These are phyloP conservation scores for Ascochyta lentis DNA, from an alignment of 2,329 filamentous ascomycete species.

Conservation along the genomic window DNA sequence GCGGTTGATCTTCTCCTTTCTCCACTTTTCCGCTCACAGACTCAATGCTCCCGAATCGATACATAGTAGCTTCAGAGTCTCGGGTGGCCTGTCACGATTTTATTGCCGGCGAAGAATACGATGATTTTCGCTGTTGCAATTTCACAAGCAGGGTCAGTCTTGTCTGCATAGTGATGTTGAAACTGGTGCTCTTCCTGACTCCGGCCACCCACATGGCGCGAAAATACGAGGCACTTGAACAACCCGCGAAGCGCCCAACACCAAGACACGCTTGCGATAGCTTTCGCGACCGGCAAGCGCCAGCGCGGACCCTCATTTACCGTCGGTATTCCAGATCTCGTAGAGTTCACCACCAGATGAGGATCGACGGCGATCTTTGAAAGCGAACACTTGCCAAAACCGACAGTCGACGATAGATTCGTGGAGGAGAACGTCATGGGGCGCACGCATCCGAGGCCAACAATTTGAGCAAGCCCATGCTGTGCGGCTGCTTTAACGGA, in stretches of 20 bases:
- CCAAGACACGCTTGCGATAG: slow-evolving; percentile 7
- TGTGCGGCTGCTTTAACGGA: slow-evolving; percentile 1
- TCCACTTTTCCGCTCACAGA: slow-evolving; percentile 14
- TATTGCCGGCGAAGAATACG: slow-evolving; percentile 5
- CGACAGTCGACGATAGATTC: slow-evolving; percentile 12
- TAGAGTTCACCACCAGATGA: slow-evolving; percentile 10
- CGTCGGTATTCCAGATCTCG: slow-evolving; percentile 14
- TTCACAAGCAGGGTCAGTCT: slow-evolving; percentile 13
- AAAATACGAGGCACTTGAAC: slow-evolving; percentile 17
- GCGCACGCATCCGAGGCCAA: slow-evolving; percentile 1
- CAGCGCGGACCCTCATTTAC: slow-evolving; percentile 9
- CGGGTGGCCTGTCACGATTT: slow-evolving; percentile 8
- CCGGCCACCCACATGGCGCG: slow-evolving; percentile 17
- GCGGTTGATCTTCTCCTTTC: slow-evolving; percentile 13
- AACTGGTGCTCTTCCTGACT: slow-evolving; percentile 12
- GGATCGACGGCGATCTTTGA: slow-evolving; percentile 11
- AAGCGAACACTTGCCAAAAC: slow-evolving; percentile 14
- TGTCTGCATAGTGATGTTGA: slow-evolving; percentile 19
- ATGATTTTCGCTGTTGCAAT: slow-evolving; percentile 20
- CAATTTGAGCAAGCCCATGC: slow-evolving; percentile 5
- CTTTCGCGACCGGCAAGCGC: slow-evolving; percentile 1
- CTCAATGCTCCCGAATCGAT: slow-evolving; percentile 19
- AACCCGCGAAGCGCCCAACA: slow-evolving; percentile 16
- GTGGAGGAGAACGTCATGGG: slow-evolving; percentile 8
- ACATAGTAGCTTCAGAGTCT: slow-evolving; percentile 6